Evolutionary conservation across 129 eudicot genomes (phyloP), one percentile per base, ranked within the genome.

Genomic region (Silybum marianum): DNA sequence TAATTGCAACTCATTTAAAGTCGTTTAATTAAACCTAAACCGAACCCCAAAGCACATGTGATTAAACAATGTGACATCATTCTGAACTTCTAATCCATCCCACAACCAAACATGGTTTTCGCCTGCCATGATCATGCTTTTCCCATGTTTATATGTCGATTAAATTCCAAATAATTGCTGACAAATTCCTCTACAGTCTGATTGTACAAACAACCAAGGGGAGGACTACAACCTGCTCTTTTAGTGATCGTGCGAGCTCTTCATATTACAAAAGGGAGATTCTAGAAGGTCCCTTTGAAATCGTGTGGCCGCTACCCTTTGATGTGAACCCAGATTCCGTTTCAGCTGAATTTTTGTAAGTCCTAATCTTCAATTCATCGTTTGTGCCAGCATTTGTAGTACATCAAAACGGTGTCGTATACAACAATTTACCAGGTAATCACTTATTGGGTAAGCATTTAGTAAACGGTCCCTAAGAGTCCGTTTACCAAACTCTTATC

Each of bases 341-440:
- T 72, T 78, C 86, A 42, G 86, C 86, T 66, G 86, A 83, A 63
- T 78, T 83, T 65, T 78, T 73, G 86, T 83, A 83, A 83, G 86
- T 83, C 75, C 10, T 7, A 71, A 72, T 73, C 69, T 77, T 77
- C 34, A 60, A 51, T 16, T 75, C 25, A 7, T 74, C 42, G 26
- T 21, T 3, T 46, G 60, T 32, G 75, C 58, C 72, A 2, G 69
- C 51, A 10, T 80, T 42, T 74, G 51, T n/a, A n/a, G n/a, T n/a
- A n/a, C n/a, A n/a, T n/a, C n/a, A n/a, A n/a, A n/a, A n/a, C n/a
- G n/a, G n/a, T n/a, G n/a, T n/a, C n/a, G n/a, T n/a, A n/a, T n/a
- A n/a, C n/a, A n/a, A n/a, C n/a, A n/a, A n/a, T n/a, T n/a, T n/a
- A n/a, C n/a, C n/a, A n/a, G n/a, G n/a, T n/a, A n/a, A n/a, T n/a